A percentile compares a stretch with the other conserved stretches of the same genome.
phyloP scores from a whole-genome alignment of 2,329 filamentous ascomycete genomes.

The Claviceps fusiformis region DNA sequence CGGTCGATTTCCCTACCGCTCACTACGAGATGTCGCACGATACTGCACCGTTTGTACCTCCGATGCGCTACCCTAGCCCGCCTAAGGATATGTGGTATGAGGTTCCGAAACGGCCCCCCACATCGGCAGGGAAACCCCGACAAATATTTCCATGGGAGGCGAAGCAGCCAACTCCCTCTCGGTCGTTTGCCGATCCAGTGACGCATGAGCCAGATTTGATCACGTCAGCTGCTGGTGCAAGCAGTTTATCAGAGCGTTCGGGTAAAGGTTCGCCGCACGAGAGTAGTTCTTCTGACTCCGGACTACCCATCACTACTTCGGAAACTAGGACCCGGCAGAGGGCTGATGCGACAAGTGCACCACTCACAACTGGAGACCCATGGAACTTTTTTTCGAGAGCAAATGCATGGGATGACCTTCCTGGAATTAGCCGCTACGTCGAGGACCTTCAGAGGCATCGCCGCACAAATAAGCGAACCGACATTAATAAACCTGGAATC shows the following conservation, averaged over 20 bases:
- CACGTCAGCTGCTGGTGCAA: conserved; percentile 10
- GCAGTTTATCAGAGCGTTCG: not conserved
- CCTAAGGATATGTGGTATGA: conserved; percentile 83
- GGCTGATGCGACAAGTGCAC: not conserved
- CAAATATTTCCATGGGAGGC: conserved; percentile 88
- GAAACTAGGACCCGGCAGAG: not conserved
- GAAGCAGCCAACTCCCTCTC: conserved; percentile 45
- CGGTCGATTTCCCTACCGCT: conserved; percentile 63
- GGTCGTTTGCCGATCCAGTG: conserved; percentile 38
- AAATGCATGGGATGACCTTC: conserved; percentile 90
- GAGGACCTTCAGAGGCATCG: conserved; percentile 55
- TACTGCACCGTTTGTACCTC: conserved; percentile 60
- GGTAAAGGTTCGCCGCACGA: not conserved
- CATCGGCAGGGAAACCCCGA: conserved; percentile 39
- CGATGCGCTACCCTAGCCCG: conserved; percentile 64
- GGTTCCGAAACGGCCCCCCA: conserved; percentile 53
- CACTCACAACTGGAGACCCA: conserved; percentile 27
- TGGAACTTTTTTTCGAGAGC: conserved; percentile 63
- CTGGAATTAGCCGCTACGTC: conserved; percentile 79
- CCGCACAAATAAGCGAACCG: conserved; percentile 20
- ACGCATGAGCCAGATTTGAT: conserved; percentile 12
- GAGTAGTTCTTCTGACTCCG: not conserved
- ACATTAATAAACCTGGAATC: not conserved
- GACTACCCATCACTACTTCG: not conserved
- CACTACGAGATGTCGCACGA: conserved; percentile 78